These are phyloP conservation scores for Arabidopsis hybrid DNA, from an alignment of 441 rosid species.

Conservation along the genomic window DNA sequence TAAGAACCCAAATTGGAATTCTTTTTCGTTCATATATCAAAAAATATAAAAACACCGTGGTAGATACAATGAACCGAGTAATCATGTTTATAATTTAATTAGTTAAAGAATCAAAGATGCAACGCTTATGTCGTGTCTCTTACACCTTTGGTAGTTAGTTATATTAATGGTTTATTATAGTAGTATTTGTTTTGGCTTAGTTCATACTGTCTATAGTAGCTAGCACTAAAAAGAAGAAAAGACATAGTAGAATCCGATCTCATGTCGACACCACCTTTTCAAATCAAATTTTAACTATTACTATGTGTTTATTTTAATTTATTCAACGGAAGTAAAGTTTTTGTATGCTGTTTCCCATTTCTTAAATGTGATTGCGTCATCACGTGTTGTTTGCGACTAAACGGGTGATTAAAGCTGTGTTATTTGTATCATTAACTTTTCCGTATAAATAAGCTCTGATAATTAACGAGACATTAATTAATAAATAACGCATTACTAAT, in stretches of 20 bases:
- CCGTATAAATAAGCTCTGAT: slow-evolving; percentile 20
- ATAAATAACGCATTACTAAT: background rate
- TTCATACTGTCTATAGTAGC: slow-evolving; percentile 27
- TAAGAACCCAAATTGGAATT: slow-evolving; percentile 34
- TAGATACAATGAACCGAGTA: slow-evolving; percentile 29
- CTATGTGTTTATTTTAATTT: background rate
- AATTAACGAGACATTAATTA: background rate
- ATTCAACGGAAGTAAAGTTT: background rate
- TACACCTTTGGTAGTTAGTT: background rate
- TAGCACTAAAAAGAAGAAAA: background rate
- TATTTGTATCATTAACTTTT: background rate
- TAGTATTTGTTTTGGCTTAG: background rate
- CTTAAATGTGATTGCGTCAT: slow-evolving; percentile 26
- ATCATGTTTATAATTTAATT: slow-evolving; percentile 15
- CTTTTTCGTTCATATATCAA: slow-evolving; percentile 3
- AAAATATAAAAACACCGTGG: background rate
- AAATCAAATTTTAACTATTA: background rate
- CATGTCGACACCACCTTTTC: slow-evolving; percentile 30
- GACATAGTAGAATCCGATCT: slow-evolving; percentile 12
- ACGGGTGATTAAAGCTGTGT: background rate
- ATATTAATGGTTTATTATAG: background rate
- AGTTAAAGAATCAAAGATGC: background rate
- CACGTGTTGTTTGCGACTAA: slow-evolving; percentile 19
- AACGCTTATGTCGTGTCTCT: background rate
- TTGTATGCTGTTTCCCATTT: slow-evolving; percentile 21